A percentile compares a stretch with the other conserved stretches of the same genome.
These are phyloP conservation scores for Kwoniella botswanensis DNA, from an alignment of 768 basidiomycete genomes.

Conservation along the genomic window DNA sequence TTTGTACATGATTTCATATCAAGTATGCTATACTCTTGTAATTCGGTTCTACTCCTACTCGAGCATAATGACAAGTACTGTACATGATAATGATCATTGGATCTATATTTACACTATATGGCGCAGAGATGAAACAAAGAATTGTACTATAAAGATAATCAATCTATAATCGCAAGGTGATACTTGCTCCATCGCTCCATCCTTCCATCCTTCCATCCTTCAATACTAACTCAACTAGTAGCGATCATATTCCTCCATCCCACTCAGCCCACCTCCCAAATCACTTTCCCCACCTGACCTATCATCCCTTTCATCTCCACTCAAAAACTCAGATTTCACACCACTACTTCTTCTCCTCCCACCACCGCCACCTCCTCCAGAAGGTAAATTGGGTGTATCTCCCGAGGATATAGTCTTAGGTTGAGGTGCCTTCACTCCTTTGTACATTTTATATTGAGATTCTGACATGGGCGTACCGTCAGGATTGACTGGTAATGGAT, in stretches of 20 bases:
- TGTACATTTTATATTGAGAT: conserved; percentile 54
- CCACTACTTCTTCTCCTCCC: conserved; percentile 20
- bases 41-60: too few relatives aligned
- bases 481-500: conserved; percentile 58
- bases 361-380: conserved; percentile 4
- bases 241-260: conserved; percentile 52
- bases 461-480: conserved; percentile 56
- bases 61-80: too few relatives aligned
- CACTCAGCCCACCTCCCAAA: conserved; percentile 34
- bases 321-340: conserved; percentile 22
- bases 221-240: background rate
- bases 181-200: background rate
- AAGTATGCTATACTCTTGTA: too few relatives aligned
- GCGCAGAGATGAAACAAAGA: too few relatives aligned
- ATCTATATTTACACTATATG: background rate
- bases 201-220: background rate
- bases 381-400: background rate
- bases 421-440: conserved; percentile 26
- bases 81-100: too few relatives aligned
- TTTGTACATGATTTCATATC: background rate
- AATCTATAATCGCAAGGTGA: too few relatives aligned
- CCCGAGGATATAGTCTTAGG: background rate
- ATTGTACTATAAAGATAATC: background rate
- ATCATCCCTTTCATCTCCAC: conserved; percentile 29
- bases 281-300: conserved; percentile 35